Percentiles rank a stretch among this genome's conserved stretches.
phyloP scores from a whole-genome alignment of 768 basidiomycete genomes.

The Boletus pseudo-olivaceus region DNA sequence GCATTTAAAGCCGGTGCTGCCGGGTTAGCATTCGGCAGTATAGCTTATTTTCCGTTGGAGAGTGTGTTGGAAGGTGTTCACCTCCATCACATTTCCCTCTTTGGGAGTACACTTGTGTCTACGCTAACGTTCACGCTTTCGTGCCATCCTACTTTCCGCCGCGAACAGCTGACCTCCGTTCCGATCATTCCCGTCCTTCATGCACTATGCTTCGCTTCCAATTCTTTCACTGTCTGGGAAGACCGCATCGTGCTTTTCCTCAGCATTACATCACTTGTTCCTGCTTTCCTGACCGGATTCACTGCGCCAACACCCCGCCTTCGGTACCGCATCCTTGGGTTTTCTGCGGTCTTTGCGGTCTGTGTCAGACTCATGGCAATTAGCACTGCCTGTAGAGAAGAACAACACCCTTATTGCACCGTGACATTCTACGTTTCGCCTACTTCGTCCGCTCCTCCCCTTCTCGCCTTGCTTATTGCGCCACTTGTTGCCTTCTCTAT shows the following conservation, averaged over 20 bases:
- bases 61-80: constrained; percentile 45
- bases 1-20: constrained; percentile 34
- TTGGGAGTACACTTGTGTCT: constrained; percentile 46
- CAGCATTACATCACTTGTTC: constrained; percentile 59
- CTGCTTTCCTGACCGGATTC: constrained; percentile 57
- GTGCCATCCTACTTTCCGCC: constrained; percentile 35
- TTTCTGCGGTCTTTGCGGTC: constrained; percentile 60
- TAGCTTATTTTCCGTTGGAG: constrained; percentile 32
- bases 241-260: constrained; percentile 79
- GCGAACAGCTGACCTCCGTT: constrained; percentile 26
- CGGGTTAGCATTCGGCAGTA: constrained; percentile 38
- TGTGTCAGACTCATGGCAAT: constrained; percentile 73
- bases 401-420: constrained; percentile 85
- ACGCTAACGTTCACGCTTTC: constrained; percentile 43
- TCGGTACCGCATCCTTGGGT: constrained; percentile 71
- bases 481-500: constrained; percentile 52
- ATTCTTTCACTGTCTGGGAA: constrained; percentile 99
- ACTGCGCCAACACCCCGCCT: constrained; percentile 66
- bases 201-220: constrained; percentile 76
- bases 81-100: constrained; percentile 47
- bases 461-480: constrained; percentile 53
- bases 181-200: constrained; percentile 64
- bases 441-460: constrained; percentile 62
- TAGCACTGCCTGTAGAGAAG: constrained; percentile 91
- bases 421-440: constrained; percentile 87